Evolutionary conservation across 2,329 filamentous ascomycete genomes (phyloP).

Genomic region (Colletotrichum eleusines): DNA sequence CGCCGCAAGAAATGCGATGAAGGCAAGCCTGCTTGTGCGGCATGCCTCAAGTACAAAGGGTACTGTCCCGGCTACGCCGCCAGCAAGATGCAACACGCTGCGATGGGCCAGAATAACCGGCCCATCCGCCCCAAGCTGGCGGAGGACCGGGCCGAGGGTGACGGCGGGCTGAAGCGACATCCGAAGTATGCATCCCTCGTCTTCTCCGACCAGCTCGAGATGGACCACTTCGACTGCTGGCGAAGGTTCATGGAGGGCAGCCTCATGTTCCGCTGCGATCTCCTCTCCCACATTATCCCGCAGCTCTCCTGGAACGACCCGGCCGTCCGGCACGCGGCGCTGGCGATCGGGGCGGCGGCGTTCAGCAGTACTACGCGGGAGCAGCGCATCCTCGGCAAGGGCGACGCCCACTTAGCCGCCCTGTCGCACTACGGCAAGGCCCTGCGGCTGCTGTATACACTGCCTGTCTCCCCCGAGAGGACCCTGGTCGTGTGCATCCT

Average conservation of each 20-base stretch:
- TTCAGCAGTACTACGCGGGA: conserved; percentile 13
- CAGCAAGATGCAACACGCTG: neutral
- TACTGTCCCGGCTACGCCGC: conserved; percentile 21
- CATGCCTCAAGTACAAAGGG: conserved; percentile 31
- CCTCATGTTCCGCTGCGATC: conserved; percentile 11
- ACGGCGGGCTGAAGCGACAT: neutral
- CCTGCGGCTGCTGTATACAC: conserved; percentile 50
- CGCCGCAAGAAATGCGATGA: conserved; percentile 33
- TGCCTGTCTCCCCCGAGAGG: conserved; percentile 50
- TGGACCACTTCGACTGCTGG: conserved; percentile 30
- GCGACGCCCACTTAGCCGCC: conserved; percentile 50
- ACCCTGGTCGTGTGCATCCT: conserved; percentile 52
- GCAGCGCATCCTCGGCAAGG: conserved; percentile 18
- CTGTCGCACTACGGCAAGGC: conserved; percentile 56
- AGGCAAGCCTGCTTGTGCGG: conserved; percentile 19
- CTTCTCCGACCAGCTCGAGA: conserved; percentile 29
- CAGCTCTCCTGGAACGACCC: conserved; percentile 33
- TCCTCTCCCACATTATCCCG: conserved; percentile 37
- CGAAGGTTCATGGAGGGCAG: neutral
- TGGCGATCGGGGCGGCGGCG: conserved; percentile 53
- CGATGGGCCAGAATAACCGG: neutral
- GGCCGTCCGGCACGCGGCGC: conserved; percentile 53
- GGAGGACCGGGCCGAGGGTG: neutral
- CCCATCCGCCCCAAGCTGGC: conserved; percentile 7
- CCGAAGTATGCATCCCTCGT: conserved; percentile 18